A percentile compares a stretch with the other conserved stretches of the same genome.
phyloP scores from a whole-genome alignment of 2,329 filamentous ascomycete genomes.

The Aspergillaceae sp. region DNA sequence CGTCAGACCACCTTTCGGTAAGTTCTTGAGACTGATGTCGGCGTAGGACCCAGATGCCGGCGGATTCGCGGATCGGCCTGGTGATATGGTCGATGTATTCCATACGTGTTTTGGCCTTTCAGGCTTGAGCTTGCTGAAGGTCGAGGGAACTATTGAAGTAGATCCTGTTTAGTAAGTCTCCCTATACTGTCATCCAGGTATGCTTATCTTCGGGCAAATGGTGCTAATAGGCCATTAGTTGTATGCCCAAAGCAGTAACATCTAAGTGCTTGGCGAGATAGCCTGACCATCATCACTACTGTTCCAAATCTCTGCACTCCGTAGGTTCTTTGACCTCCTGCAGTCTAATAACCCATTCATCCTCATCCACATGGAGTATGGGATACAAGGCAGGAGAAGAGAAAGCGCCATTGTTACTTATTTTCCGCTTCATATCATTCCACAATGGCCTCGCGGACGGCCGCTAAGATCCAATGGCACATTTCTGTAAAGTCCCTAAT shows the following conservation, averaged over 20 bases:
- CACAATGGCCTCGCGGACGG: conserved; percentile 27
- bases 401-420: conserved; percentile 31
- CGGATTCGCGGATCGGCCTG: conserved; percentile 82
- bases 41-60: conserved; percentile 64
- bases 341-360: conserved; percentile 62
- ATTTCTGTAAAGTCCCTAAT: conserved; percentile 8
- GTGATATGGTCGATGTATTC: conserved; percentile 94
- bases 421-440: conserved; percentile 31
- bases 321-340: conserved; percentile 43
- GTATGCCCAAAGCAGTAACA: conserved; percentile 62
- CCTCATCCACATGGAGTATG: conserved; percentile 43
- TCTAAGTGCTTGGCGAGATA: conserved; percentile 47
- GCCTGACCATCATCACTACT: not conserved
- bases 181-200: not conserved
- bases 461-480: conserved; percentile 35
- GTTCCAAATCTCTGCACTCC: not conserved
- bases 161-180: conserved; percentile 71
- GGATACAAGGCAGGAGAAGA: conserved; percentile 68
- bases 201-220: not conserved
- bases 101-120: conserved; percentile 86
- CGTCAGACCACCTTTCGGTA: not conserved
- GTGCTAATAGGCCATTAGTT: conserved; percentile 36
- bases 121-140: conserved; percentile 74
- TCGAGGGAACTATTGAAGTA: conserved; percentile 66
- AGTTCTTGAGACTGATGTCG: conserved; percentile 7